Evolutionary conservation across 805 yeast species (phyloP).

Genomic region (Lipomyces yamadae): DNA sequence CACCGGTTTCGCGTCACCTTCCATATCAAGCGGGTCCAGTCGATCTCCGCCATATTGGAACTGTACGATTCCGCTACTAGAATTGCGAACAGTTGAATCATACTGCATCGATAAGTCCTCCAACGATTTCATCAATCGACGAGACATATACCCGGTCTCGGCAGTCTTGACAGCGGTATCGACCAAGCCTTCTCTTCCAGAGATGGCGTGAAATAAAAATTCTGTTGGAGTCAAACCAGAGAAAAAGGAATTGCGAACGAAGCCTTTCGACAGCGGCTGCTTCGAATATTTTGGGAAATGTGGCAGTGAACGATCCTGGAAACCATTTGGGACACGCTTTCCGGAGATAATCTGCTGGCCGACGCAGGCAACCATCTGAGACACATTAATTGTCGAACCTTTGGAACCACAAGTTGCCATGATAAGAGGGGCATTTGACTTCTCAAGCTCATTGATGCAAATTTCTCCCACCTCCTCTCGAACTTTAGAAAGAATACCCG

Average conservation of each 20-base stretch:
- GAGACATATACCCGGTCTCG: constrained; percentile 98
- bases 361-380: constrained; percentile 99
- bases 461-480: constrained; percentile 99
- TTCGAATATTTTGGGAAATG: constrained; percentile 95
- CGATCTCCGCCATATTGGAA: constrained; percentile 99
- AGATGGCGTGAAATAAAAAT: constrained; percentile 96
- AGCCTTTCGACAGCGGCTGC: constrained; percentile 97
- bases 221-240: constrained; percentile 96
- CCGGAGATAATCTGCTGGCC: constrained; percentile 99
- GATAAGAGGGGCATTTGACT: constrained; percentile 91
- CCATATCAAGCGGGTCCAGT: constrained; percentile 97
- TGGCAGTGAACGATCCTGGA: constrained; percentile 97
- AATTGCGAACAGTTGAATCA: constrained; percentile 93
- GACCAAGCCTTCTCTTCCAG: constrained; percentile 99
- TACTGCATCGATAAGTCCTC: constrained; percentile 94
- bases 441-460: constrained; percentile 88
- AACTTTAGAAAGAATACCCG: constrained; percentile 93
- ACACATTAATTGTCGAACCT: constrained; percentile 96
- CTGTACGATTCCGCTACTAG: constrained; percentile 95
- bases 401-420: constrained; percentile 99
- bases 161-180: constrained; percentile 99
- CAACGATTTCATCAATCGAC: constrained; percentile 95
- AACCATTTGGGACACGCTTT: constrained; percentile 99
- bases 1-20: constrained; percentile 97
- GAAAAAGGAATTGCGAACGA: constrained; percentile 92